A percentile compares a stretch with the other conserved stretches of the same genome.
These are phyloP conservation scores for Auricularia heimuer DNA, from an alignment of 768 basidiomycete genomes.

Conservation along the genomic window DNA sequence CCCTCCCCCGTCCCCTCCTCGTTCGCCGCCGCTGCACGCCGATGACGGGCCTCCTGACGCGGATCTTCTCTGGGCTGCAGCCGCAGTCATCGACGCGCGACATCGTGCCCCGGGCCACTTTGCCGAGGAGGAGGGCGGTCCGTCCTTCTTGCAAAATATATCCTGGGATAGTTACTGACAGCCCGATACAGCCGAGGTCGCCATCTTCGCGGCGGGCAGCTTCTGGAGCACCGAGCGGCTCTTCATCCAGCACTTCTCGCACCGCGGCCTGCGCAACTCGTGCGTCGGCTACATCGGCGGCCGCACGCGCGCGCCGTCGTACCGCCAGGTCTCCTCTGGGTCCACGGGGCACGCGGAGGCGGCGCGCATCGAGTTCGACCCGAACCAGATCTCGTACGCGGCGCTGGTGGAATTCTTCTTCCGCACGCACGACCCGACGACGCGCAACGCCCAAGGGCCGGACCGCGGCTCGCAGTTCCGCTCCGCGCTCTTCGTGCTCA, in stretches of 20 bases:
- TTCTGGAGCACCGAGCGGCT: constrained; percentile 18
- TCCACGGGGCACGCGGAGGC: constrained; percentile 35
- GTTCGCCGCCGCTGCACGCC: too few species aligned
- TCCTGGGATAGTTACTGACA: background rate
- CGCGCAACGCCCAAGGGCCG: constrained; percentile 25
- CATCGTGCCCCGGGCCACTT: background rate
- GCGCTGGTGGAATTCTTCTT: constrained; percentile 36
- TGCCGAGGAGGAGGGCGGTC: background rate
- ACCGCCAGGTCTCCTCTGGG: constrained; percentile 33
- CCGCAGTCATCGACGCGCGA: background rate
- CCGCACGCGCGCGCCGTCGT: constrained; percentile 16
- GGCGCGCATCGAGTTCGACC: constrained; percentile 29
- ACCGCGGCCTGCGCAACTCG: constrained; percentile 9
- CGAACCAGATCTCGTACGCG: constrained; percentile 30
- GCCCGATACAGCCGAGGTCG: constrained; percentile 9
- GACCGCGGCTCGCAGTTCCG: constrained; percentile 34
- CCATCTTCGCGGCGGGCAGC: constrained; percentile 12
- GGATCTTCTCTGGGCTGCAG: background rate
- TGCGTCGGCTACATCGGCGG: constrained; percentile 14
- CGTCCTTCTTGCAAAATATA: background rate
- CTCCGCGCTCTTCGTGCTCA: constrained; percentile 31
- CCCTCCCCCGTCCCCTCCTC: too few species aligned
- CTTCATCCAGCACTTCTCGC: constrained; percentile 7
- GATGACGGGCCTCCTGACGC: background rate
- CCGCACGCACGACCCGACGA: constrained; percentile 35